Conservation (phyloP, 2,329 filamentous ascomycete species). For the Aurifilum marmelostoma region DNA sequence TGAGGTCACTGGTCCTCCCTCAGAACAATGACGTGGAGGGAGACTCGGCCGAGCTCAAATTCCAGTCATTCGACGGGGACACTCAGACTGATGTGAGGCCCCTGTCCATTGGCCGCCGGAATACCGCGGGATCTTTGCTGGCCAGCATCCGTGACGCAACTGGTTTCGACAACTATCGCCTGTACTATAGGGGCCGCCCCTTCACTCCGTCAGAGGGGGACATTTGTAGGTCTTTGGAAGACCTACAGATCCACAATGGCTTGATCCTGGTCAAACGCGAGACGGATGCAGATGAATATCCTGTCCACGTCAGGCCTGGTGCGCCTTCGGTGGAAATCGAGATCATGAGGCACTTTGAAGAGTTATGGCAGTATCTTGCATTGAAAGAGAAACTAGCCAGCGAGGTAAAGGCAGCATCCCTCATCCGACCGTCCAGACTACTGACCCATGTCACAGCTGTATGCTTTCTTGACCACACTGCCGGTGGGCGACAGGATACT, state of each 20-base stretch:
- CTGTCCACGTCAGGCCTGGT: constrained; percentile 51
- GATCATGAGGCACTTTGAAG: constrained; percentile 79
- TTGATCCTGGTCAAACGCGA: constrained; percentile 68
- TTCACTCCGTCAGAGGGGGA: constrained; percentile 64
- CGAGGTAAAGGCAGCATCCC: constrained; percentile 53
- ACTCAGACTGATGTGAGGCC: constrained; percentile 62
- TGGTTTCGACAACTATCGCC: constrained; percentile 74
- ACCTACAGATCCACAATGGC: constrained; percentile 67
- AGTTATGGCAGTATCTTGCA: constrained; percentile 79
- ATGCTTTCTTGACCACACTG: constrained; percentile 70
- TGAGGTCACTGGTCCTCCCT: constrained; percentile 56
- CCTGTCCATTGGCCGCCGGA: constrained; percentile 68
- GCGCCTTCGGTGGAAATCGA: constrained; percentile 73
- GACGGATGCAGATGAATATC: constrained; percentile 48
- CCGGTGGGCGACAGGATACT: constrained; percentile 68
- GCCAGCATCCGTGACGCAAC: constrained; percentile 69
- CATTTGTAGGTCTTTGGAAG: constrained; percentile 64
- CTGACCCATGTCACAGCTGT: constrained; percentile 54
- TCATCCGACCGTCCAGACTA: background rate
- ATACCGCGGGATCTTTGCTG: constrained; percentile 71
- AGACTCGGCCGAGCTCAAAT: constrained; percentile 68
- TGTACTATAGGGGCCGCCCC: constrained; percentile 71
- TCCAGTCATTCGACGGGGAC: constrained; percentile 71
- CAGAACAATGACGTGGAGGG: constrained; percentile 60
- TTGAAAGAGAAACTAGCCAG: constrained; percentile 71